A percentile compares a stretch with the other conserved stretches of the same genome.
These are phyloP conservation scores for Vitis hybrid DNA, from an alignment of 177 flowering plant species.

Conservation along the genomic window DNA sequence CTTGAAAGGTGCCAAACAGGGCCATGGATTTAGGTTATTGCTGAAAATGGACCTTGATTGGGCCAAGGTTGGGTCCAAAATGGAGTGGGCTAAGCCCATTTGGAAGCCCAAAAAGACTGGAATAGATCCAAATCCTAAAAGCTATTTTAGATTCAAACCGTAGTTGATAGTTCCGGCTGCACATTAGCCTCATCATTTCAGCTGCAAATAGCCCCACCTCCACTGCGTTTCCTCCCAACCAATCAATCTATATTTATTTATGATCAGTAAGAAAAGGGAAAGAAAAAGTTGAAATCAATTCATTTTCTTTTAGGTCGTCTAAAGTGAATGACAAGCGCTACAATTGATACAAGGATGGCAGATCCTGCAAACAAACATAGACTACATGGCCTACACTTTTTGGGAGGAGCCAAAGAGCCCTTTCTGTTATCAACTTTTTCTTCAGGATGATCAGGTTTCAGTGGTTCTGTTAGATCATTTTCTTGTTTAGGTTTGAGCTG, in stretches of 20 bases:
- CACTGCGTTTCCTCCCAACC: slow-evolving; percentile 30
- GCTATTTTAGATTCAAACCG: too few relatives aligned
- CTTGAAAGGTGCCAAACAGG: too few relatives aligned
- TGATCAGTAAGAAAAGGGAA: background rate
- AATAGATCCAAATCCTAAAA: too few relatives aligned
- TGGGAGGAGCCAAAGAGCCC: background rate
- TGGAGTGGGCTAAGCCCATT: too few relatives aligned
- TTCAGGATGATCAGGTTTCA: background rate
- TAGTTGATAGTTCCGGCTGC: too few relatives aligned
- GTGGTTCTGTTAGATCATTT: too few relatives aligned
- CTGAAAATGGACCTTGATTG: too few relatives aligned
- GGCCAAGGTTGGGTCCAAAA: too few relatives aligned
- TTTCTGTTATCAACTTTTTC: background rate
- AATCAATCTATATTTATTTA: slow-evolving; percentile 2
- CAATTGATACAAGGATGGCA: slow-evolving; percentile 18
- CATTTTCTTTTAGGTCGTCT: background rate
- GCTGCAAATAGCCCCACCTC: slow-evolving; percentile 28
- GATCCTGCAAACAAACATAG: slow-evolving; percentile 25
- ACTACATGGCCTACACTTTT: background rate
- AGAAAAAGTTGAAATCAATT: background rate
- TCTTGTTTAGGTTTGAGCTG: background rate
- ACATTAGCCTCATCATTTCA: background rate
- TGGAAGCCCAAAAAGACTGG: too few relatives aligned
- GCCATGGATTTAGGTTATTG: too few relatives aligned
- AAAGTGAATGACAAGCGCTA: slow-evolving; percentile 20